Percentiles rank a stretch among this genome's conserved stretches.
Evolutionary conservation across 2,329 filamentous ascomycete species (phyloP).

Genomic region (Fusarium sp.): DNA sequence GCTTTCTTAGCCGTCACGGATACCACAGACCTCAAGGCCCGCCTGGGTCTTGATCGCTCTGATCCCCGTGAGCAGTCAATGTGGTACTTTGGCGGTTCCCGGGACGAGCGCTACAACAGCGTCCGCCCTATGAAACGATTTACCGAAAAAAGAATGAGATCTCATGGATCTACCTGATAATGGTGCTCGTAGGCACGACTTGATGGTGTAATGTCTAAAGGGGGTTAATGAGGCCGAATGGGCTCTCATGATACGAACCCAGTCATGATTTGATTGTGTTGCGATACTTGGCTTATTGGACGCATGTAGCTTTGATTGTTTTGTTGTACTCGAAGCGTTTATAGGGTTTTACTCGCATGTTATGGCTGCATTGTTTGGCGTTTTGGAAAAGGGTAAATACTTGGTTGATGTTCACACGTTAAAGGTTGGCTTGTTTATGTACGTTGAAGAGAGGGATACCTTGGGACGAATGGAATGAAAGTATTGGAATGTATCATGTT

Average conservation of each 20-base stretch:
- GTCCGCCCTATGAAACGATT: conserved; percentile 55
- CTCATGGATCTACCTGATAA: conserved; percentile 40
- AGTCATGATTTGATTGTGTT: conserved; percentile 1
- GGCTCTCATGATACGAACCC: conserved; percentile 16
- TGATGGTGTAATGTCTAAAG: conserved; percentile 27
- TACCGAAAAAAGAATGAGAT: conserved; percentile 51
- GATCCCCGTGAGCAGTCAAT: conserved; percentile 56
- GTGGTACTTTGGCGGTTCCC: conserved; percentile 59
- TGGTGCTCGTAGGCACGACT: conserved; percentile 23
- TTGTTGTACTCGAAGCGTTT: conserved; percentile 11
- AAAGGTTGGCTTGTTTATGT: conserved; percentile 12
- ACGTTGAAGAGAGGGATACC: not conserved
- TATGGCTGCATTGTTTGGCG: conserved; percentile 29
- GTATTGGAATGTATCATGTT: conserved; percentile 23
- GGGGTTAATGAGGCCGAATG: not conserved
- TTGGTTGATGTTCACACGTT: conserved; percentile 14
- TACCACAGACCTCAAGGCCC: conserved; percentile 72
- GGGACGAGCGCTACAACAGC: conserved; percentile 53
- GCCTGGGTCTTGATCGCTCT: conserved; percentile 66
- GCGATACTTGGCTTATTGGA: not conserved
- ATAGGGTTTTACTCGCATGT: not conserved
- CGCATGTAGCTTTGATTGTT: conserved; percentile 1
- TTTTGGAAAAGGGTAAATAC: conserved; percentile 17
- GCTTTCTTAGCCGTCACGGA: conserved; percentile 74
- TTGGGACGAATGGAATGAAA: conserved; percentile 14